Base-by-base conservation (phyloP, 768 basidiomycete species). In the Suillus paluster region DNA sequence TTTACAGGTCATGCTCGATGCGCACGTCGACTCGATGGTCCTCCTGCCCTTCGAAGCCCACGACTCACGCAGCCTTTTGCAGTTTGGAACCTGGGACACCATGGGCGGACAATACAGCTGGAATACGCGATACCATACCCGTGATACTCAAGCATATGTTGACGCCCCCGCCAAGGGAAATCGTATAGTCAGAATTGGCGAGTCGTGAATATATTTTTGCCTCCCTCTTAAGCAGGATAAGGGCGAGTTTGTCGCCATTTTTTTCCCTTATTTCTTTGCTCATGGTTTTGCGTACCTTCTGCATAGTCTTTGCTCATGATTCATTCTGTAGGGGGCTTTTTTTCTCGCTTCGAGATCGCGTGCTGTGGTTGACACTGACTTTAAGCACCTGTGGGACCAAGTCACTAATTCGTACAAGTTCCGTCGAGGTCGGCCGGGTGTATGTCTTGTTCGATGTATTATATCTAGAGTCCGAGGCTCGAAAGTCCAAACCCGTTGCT, bases 141-240 rank as follows among this genome's bases (percentile, higher is more conserved):
- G 79, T 91, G 58, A 99, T 99, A 95, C 81, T 99, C 61, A 80
- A 84, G 67, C 83, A 97, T 69, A 82, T 96, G 53, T 81, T 97
- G 33, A 95, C 94, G 0, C 97, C 97, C 0, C 97, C 97, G 3
- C 97, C 97, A 1, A 79, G 86, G 61, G 96, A 99, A 78, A 98
- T n/a, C 97, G 1, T 98, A 98, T 74, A 94, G 92, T 73, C 77
- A 98, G 58, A 99, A 99, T 73, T 79, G 95, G 90, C 89, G 63
- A 60, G 84, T 72, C 5, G 10, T 23, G 19, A 5, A 1, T n/a
- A 50, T 9, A 50, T n/a, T 50, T 25, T 59, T 30, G 30, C 30
- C n/a, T n/a, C n/a, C n/a, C n/a, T n/a, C n/a, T n/a, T n/a, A n/a
- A n/a, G n/a, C n/a, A n/a, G n/a, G n/a, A n/a, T n/a, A n/a, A n/a